These are phyloP conservation scores for Colletotrichum sp. DNA, from an alignment of 2,329 filamentous ascomycete species.

Conservation along the genomic window DNA sequence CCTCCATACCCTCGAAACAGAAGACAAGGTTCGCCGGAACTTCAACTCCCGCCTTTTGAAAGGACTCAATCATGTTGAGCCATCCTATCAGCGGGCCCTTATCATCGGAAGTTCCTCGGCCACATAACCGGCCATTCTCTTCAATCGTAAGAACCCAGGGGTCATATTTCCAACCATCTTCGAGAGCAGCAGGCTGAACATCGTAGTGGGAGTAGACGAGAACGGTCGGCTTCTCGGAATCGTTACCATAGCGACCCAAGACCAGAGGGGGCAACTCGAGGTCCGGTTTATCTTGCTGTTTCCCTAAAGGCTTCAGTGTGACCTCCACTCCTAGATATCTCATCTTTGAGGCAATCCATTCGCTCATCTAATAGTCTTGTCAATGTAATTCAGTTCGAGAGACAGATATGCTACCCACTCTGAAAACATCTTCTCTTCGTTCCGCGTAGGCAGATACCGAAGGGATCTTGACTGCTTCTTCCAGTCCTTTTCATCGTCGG, in stretches of 20 bases:
- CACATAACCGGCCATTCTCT: constrained; percentile 92
- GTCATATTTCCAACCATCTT: constrained; percentile 94
- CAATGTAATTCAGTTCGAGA: not conserved
- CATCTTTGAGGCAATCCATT: constrained; percentile 86
- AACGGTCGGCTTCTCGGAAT: constrained; percentile 91
- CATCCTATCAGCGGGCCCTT: constrained; percentile 97
- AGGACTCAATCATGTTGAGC: constrained; percentile 97
- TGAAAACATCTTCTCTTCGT: constrained; percentile 88
- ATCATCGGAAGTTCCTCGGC: constrained; percentile 94
- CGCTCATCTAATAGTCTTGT: constrained; percentile 70
- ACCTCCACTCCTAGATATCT: constrained; percentile 85
- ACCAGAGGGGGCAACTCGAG: constrained; percentile 93
- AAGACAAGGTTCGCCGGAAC: constrained; percentile 97
- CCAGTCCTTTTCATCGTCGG: constrained; percentile 48
- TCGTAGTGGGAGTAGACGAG: constrained; percentile 99
- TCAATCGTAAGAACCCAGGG: constrained; percentile 90
- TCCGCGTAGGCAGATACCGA: constrained; percentile 93
- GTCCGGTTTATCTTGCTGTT: constrained; percentile 82
- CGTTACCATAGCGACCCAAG: constrained; percentile 88
- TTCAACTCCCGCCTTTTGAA: constrained; percentile 91
- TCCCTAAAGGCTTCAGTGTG: constrained; percentile 84
- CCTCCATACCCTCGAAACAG: constrained; percentile 99
- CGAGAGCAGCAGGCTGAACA: constrained; percentile 91
- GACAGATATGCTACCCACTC: constrained; percentile 28
- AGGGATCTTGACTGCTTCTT: constrained; percentile 92